Conservation (phyloP, 495 filamentous ascomycete genomes). For the Wilcoxina mikolae region DNA sequence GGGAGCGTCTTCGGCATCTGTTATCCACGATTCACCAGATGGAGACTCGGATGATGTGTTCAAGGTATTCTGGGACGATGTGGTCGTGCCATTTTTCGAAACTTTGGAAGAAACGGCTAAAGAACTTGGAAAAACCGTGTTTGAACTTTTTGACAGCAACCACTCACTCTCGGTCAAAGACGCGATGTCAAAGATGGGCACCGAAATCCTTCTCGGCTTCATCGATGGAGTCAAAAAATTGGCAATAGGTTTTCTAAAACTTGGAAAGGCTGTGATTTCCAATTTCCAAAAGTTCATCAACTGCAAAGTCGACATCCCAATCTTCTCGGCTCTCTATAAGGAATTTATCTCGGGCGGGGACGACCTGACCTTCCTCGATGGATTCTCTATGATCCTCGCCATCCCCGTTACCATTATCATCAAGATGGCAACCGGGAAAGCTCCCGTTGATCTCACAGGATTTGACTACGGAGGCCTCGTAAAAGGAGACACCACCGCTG, state of each 20-base stretch:
- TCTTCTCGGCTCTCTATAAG: constrained; percentile 8
- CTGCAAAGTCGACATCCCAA: constrained; percentile 7
- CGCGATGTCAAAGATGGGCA: too few relatives aligned
- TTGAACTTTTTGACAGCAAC: too few relatives aligned
- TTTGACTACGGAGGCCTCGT: constrained; percentile 5
- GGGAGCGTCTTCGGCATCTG: too few relatives aligned
- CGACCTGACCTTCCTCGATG: constrained; percentile 9
- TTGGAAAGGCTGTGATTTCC: constrained; percentile 2
- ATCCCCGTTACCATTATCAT: constrained; percentile 7
- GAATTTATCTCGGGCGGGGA: constrained; percentile 6
- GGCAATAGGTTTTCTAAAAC: background rate
- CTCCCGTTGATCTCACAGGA: constrained; percentile 1
- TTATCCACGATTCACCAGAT: too few relatives aligned
- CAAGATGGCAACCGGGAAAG: constrained; percentile 2
- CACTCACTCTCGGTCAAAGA: too few relatives aligned
- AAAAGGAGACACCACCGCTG: too few relatives aligned
- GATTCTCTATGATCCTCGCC: constrained; percentile 6
- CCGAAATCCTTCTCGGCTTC: constrained; percentile 1
- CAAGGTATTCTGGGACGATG: too few relatives aligned
- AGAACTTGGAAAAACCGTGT: too few relatives aligned
- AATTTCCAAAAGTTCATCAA: constrained; percentile 6
- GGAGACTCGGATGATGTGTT: too few relatives aligned
- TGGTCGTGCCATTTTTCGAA: too few relatives aligned
- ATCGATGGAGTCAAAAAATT: constrained; percentile 2
- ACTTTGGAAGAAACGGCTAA: too few relatives aligned